Evolutionary conservation across 2,329 filamentous ascomycete genomes (phyloP).

Genomic region (Xylariaceae sp.): DNA sequence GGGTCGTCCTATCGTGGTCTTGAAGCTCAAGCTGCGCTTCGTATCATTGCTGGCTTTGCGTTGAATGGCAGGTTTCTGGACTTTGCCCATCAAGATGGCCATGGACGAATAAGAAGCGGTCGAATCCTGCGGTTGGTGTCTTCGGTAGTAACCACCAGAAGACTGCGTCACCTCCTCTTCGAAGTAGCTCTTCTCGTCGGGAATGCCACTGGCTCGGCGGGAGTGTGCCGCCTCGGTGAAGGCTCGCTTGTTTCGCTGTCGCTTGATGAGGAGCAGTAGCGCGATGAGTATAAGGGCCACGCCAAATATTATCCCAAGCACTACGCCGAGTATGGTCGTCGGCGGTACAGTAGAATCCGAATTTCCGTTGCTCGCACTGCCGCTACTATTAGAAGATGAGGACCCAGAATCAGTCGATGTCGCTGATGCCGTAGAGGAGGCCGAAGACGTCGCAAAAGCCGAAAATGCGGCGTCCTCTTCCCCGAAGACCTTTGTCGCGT

Average conservation of each 20-base stretch:
- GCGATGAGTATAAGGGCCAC: conserved; percentile 62
- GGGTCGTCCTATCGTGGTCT: conserved; percentile 55
- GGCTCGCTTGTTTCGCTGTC: conserved; percentile 48
- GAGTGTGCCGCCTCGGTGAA: conserved; percentile 40
- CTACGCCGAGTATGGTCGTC: conserved; percentile 68
- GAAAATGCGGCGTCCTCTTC: conserved; percentile 31
- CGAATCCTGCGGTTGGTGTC: conserved; percentile 46
- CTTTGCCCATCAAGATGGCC: conserved; percentile 59
- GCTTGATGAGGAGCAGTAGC: conserved; percentile 61
- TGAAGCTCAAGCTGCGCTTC: conserved; percentile 49
- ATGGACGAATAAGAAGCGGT: conserved; percentile 54
- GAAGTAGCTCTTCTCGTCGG: conserved; percentile 52
- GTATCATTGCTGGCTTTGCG: conserved; percentile 51
- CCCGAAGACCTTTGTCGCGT: conserved; percentile 57
- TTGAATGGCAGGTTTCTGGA: conserved; percentile 39
- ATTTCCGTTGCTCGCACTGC: conserved; percentile 9
- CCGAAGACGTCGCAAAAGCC: conserved; percentile 22
- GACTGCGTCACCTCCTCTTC: conserved; percentile 32
- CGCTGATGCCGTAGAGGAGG: conserved; percentile 24
- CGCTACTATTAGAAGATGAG: conserved; percentile 9
- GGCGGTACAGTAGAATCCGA: conserved; percentile 21
- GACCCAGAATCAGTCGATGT: conserved; percentile 21
- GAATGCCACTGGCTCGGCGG: conserved; percentile 33
- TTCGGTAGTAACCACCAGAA: conserved; percentile 36
- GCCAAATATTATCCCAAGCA: conserved; percentile 73